Conservation (phyloP, 768 basidiomycete species). For the Russula olivacea region DNA sequence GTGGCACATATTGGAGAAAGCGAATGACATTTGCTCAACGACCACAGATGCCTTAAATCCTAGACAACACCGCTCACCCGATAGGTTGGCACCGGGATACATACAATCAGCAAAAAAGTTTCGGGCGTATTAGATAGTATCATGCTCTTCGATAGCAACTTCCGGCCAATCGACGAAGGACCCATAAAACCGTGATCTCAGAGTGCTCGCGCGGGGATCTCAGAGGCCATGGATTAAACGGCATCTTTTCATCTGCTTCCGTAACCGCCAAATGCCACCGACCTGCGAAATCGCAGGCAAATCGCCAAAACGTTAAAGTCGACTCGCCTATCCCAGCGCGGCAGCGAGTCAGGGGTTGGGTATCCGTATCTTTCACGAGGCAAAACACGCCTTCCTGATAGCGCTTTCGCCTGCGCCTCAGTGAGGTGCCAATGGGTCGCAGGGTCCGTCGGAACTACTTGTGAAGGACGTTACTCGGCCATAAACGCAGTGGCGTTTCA, state of each 20-base stretch:
- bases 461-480: constrained; percentile 8
- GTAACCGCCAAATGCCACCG: constrained; percentile 11
- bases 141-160: constrained; percentile 13
- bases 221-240: constrained; percentile 12
- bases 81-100: constrained; percentile 11
- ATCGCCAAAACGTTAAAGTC: constrained; percentile 27
- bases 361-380: constrained; percentile 20
- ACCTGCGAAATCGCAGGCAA: too few species aligned
- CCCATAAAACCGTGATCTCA: constrained; percentile 3
- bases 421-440: constrained; percentile 17
- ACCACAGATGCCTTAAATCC: constrained; percentile 14
- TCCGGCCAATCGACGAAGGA: constrained; percentile 12
- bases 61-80: constrained; percentile 7
- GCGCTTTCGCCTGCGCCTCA: constrained; percentile 13
- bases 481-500: constrained; percentile 4
- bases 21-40: constrained; percentile 3
- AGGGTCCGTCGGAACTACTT: constrained; percentile 18
- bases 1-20: constrained; percentile 50
- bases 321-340: constrained; percentile 17
- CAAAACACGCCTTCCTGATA: constrained; percentile 21
- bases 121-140: constrained; percentile 24
- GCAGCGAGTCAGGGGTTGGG: constrained; percentile 12
- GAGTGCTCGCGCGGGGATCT: constrained; percentile 20
- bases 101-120: constrained; percentile 10
- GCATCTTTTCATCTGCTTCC: constrained; percentile 20